These are phyloP conservation scores for Irpex sp. DNA, from an alignment of 1,284 basidiomycete species.

Conservation along the genomic window DNA sequence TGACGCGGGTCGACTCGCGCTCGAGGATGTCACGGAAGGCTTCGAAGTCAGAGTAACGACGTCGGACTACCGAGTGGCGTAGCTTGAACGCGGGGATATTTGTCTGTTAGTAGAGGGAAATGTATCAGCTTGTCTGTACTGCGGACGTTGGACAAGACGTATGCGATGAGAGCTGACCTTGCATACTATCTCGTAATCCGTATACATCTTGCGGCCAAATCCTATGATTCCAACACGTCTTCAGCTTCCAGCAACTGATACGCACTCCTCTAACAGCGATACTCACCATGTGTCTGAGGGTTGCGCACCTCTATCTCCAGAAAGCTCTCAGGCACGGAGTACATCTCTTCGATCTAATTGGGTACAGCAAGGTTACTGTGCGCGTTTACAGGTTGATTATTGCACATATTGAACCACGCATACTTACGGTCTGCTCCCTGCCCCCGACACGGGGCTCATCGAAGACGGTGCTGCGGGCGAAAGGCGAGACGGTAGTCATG, in stretches of 20 bases:
- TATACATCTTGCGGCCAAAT: conserved; percentile 97
- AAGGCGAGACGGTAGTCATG: conserved; percentile 74
- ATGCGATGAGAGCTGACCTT: conserved; percentile 50
- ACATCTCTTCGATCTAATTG: conserved; percentile 93
- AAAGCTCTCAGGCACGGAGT: conserved; percentile 95
- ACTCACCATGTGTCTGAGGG: conserved; percentile 92
- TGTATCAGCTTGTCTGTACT: not conserved
- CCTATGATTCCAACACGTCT: conserved; percentile 41
- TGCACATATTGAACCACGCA: not conserved
- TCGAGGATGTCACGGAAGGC: conserved; percentile 98
- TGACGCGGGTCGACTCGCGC: conserved; percentile 94
- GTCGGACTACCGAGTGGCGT: conserved; percentile 89
- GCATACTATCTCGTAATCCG: conserved; percentile 98
- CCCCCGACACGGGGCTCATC: conserved; percentile 67
- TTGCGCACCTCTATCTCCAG: conserved; percentile 98
- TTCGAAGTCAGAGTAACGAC: conserved; percentile 98
- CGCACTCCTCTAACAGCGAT: not conserved
- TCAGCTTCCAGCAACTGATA: not conserved
- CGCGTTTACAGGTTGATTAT: conserved; percentile 24
- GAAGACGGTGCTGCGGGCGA: conserved; percentile 71
- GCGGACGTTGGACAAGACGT: not conserved
- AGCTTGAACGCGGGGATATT: conserved; percentile 99
- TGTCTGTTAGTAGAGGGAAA: conserved; percentile 51
- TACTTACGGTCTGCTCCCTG: conserved; percentile 79
- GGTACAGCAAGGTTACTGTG: conserved; percentile 21